Evolutionary conservation across 83 land plant genomes (phyloP).

Genomic region (Thuja plicata): DNA sequence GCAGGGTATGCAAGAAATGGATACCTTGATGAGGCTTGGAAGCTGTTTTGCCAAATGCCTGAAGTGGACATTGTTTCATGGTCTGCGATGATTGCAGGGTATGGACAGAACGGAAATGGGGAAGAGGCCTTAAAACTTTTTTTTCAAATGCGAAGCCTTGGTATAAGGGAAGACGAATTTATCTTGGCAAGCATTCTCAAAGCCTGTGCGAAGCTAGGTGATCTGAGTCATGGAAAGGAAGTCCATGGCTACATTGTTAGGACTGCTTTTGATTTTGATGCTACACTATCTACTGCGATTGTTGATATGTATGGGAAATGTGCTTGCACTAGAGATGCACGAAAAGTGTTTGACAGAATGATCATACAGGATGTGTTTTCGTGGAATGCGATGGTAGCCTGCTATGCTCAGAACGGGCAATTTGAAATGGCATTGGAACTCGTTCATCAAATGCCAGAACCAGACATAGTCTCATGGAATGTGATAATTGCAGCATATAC

Average conservation of each 20-base stretch:
- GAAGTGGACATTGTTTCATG: conserved; percentile 9
- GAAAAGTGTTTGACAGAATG: conserved; percentile 7
- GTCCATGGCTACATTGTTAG: background rate
- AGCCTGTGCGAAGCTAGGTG: conserved; percentile 2
- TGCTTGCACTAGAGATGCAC: background rate
- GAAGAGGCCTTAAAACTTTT: conserved; percentile 5
- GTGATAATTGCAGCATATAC: conserved; percentile 3
- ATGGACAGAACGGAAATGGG: background rate
- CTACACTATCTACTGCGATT: background rate
- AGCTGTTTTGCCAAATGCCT: background rate
- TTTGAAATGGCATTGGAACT: background rate
- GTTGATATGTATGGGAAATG: conserved; percentile 18
- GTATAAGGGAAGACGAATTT: background rate
- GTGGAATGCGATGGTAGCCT: background rate
- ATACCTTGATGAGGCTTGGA: background rate
- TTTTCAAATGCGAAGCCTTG: background rate
- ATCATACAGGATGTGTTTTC: background rate
- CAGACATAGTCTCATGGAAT: conserved; percentile 15
- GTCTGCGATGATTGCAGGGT: conserved; percentile 15
- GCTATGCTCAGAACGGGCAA: background rate
- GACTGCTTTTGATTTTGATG: background rate
- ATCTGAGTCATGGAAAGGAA: conserved; percentile 1
- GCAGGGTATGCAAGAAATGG: background rate
- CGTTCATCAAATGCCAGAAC: background rate
- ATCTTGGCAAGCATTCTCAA: conserved; percentile 1